phyloP scores from a whole-genome alignment of 2,329 filamentous ascomycete genomes.

The Aspergillus luchuensis region DNA sequence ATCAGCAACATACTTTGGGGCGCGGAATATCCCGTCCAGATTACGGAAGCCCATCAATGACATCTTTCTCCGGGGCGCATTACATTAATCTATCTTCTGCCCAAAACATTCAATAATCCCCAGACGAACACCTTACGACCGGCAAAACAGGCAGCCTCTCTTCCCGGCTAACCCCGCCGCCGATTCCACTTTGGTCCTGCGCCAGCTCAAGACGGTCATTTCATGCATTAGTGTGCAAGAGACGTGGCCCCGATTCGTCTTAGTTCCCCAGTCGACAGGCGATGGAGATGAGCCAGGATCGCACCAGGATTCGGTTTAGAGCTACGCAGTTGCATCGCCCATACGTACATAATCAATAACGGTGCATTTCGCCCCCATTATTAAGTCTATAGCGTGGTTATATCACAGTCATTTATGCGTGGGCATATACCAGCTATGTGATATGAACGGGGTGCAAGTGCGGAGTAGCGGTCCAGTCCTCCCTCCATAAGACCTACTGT shows the following conservation, averaged over 20 bases:
- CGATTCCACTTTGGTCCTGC: background rate
- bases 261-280: background rate
- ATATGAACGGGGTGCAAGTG: too few species aligned
- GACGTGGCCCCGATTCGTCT: slow-evolving; percentile 11
- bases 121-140: background rate
- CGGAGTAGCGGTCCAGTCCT: too few species aligned
- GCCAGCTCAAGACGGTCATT: slow-evolving; percentile 11
- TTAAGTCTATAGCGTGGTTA: background rate
- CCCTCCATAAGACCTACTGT: too few species aligned
- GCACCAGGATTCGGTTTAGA: slow-evolving; percentile 2
- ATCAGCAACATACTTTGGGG: too few species aligned
- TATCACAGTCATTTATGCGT: too few species aligned
- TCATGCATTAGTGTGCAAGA: slow-evolving; percentile 23
- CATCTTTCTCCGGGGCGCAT: background rate
- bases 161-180: background rate
- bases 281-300: background rate
- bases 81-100: too few species aligned
- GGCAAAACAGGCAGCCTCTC: background rate
- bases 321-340: background rate
- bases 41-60: background rate
- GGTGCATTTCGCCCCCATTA: background rate
- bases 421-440: too few species aligned
- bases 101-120: background rate
- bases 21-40: background rate
- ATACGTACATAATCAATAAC: background rate